Evolutionary conservation across 208 protist genomes (phyloP), one percentile per base, ranked within the genome.

Genomic region (Wallacemonas sp.): DNA sequence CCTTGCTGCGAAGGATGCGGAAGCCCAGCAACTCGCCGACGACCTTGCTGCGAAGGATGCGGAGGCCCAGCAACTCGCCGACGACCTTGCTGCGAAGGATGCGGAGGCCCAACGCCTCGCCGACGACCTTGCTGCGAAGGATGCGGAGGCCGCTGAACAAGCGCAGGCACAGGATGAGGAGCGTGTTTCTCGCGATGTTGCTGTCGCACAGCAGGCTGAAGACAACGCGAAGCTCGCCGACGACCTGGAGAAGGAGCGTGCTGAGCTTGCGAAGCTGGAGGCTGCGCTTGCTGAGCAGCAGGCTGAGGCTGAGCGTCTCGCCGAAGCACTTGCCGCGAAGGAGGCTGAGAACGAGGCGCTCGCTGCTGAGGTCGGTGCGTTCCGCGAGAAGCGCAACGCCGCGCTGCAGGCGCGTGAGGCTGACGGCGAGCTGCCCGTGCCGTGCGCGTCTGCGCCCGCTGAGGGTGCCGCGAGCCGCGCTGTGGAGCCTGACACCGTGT

Each of bases 361-460:
- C 15, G 62, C n/a, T 0, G 55, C n/a, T 1, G 72, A 83, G 50
- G 26, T 83, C 0, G 39, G 1, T 24, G 69, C 77, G 3, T 79
- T 83, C 57, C 63, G 77, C 1, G 19, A 66, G 50, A 79, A 73
- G 36, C 63, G 78, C 5, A 33, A 67, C 0, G 44, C 39, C 10
- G 73, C 78, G 0, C 32, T 73, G 13, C 65, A 58, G 0, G 19
- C 37, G 1, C 78, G 78, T 33, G 48, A 59, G 36, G 33, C 64
- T 3, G 66, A 64, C 33, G 54, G 33, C 36, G 29, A 46, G 21
- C 66, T 71, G 41, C 44, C 50, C 17, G 27, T 44, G 12, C 22
- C 10, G 37, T 19, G 19, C 9, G 39, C 13, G 30, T 53, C 66
- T 42, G 55, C 65, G 41, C 39, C 39, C 17, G 65, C 50, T 6